Base-by-base conservation (phyloP, 2,329 filamentous ascomycete genomes). In the Apiospora kogelbergensis region DNA sequence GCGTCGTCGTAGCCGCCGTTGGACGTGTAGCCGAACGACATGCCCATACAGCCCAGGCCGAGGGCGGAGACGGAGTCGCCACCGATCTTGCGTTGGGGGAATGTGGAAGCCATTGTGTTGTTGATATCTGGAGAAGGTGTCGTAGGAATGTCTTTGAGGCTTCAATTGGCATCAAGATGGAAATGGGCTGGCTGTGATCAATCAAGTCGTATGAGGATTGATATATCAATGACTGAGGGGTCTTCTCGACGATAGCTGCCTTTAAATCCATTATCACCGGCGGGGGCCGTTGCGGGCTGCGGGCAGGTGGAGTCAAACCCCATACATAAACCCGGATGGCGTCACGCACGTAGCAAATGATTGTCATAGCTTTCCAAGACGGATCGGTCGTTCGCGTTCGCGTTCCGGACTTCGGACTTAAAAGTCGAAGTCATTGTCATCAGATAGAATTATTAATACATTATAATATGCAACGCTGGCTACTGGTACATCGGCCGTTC, bases 41-140 rank as follows among this genome's bases (percentile, higher is more conserved):
- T 77, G 44, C 76, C 84, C 84, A 87, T 86, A 46, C 81, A 78
- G 30, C 84, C 84, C 37, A 84, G 82, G 13, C 84, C 84, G 4
- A 85, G 72, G 20, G 79, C 79, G 11, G 80, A 82, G 60, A 87
- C 82, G 41, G 67, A 67, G 67, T 80, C 78, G 64, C 79, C 76
- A 66, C 81, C 81, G 63, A 82, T 78, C 72, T 80, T 81, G 68
- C 81, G 78, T 68, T 80, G 78, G n/a, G 80, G 79, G 65, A 76
- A 81, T 24, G 73, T 75, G 15, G 73, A 24, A 0, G 73, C 60
- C 75, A 77, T 77, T 26, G 22, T 33, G 15, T 24, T 42, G 45
- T 24, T 30, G 46, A 30, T 9, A 4, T 3, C 17, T 17, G 4
- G 24, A 26, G 15, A 26, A n/a, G 6, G 3, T 24, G 42, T 44